Evolutionary conservation across 2,329 filamentous ascomycete genomes (phyloP).

Genomic region (Boeremia lycopersici): DNA sequence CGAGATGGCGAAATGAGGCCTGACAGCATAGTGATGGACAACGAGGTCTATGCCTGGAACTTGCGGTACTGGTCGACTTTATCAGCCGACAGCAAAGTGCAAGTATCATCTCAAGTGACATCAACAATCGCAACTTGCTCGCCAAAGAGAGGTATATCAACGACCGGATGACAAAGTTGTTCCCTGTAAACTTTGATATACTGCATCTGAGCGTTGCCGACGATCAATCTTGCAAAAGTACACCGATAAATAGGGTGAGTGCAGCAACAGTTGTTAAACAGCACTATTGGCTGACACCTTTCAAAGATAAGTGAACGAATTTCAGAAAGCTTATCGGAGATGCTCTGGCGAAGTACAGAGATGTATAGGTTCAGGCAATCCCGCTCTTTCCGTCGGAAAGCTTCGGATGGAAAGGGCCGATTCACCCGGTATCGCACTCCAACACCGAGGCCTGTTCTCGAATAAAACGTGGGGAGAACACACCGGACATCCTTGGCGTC

Average conservation of each 20-base stretch:
- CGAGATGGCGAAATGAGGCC: background rate
- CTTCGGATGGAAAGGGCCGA: slow-evolving; percentile 9
- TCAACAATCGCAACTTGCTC: too few relatives aligned
- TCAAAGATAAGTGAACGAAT: too few relatives aligned
- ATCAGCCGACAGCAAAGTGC: background rate
- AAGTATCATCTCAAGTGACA: background rate
- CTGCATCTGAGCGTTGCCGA: too few relatives aligned
- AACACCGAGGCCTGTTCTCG: background rate
- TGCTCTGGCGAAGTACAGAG: too few relatives aligned
- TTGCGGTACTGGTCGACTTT: background rate
- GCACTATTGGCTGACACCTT: too few relatives aligned
- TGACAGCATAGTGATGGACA: background rate
- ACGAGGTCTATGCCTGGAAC: slow-evolving; percentile 2
- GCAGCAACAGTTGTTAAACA: too few relatives aligned
- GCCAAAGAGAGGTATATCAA: too few relatives aligned
- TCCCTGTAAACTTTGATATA: too few relatives aligned
- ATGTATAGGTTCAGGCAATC: background rate
- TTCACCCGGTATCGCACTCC: slow-evolving; percentile 9
- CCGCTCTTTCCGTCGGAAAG: slow-evolving; percentile 13
- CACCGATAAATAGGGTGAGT: too few relatives aligned
- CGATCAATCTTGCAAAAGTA: too few relatives aligned
- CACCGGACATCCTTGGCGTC: background rate
- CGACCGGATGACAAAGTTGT: too few relatives aligned
- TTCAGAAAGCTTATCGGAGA: too few relatives aligned
- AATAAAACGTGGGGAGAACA: background rate